These are phyloP conservation scores for Pythium dissotocum DNA, from an alignment of 352 stramenopile genomes.

Conservation along the genomic window DNA sequence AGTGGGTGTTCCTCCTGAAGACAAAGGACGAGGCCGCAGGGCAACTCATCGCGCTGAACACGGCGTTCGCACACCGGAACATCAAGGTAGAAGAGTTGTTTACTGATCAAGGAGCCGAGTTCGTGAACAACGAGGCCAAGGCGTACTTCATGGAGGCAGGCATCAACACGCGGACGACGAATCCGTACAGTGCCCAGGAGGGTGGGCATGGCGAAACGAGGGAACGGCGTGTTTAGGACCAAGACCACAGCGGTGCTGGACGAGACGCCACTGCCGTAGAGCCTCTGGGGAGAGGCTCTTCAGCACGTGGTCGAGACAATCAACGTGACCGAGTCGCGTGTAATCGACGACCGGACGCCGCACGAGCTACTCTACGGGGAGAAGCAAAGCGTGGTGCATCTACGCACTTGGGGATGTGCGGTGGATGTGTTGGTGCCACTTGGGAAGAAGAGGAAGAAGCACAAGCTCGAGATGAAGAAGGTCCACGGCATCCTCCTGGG, in stretches of 20 bases:
- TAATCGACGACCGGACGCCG: constrained; percentile 8
- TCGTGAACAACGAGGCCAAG: constrained; percentile 2
- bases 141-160: constrained; percentile 8
- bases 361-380: constrained; percentile 10
- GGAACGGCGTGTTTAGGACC: constrained; percentile 10
- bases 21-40: constrained; percentile 6
- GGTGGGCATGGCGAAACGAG: constrained; percentile 20
- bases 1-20: constrained; percentile 24
- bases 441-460: neutral
- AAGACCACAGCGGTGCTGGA: constrained; percentile 18
- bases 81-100: constrained; percentile 1
- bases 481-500: constrained; percentile 10
- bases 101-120: constrained; percentile 24
- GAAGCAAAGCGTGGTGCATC: constrained; percentile 5
- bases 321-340: constrained; percentile 14
- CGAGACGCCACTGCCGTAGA: constrained; percentile 13
- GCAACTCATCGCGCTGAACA: neutral
- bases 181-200: constrained; percentile 22
- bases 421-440: neutral
- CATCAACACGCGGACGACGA: constrained; percentile 4
- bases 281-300: constrained; percentile 21
- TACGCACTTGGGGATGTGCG: constrained; percentile 15
- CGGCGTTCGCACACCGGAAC: neutral
- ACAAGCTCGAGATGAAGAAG: constrained; percentile 18
- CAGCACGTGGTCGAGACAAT: constrained; percentile 14